Base-by-base conservation (phyloP, 495 filamentous ascomycete species). In the Durotheca rogersii region DNA sequence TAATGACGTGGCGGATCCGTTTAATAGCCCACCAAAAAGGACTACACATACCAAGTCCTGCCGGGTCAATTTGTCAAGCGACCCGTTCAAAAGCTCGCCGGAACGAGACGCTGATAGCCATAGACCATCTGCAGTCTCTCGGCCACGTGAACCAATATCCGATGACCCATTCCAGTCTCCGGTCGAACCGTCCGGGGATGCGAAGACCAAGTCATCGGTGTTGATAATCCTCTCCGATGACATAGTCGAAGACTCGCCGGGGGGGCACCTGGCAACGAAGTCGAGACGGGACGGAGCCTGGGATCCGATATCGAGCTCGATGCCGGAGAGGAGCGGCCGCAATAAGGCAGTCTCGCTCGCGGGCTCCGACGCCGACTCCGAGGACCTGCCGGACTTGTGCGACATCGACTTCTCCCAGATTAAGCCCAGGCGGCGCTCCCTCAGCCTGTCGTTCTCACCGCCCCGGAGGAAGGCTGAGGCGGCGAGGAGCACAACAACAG, bases 251-350 rank as follows among this genome's bases (percentile, higher is more conserved):
- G 18, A 34, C 33, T 15, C 30, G 2, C 14, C 39, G n/a, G 17
- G 32, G 6, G 47, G 57, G 11, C 3, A 16, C 19, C 32, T 25
- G 9, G 11, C 52, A 0, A 55, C 51, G 4, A 44, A 29, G 15
- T 51, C 55, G 7, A 62, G 51, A 12, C 47, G 32, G 25, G 61
- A 62, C n/a, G 53, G 56, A 4, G 61, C 54, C 1, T 77, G 74
- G 74, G 74, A 75, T 56, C 74, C 71, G 0, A 76, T 76, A 39
- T 76, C 73, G 14, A 75, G 72, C 53, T 77, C 74, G 3, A 72
- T 71, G 18, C 71, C 71, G 2, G 65, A 69, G 12, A 44, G 51
- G 5, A 35, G 31, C 4, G 29, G 17, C 7, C 11, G 21, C n/a
- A 47, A 62, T 25, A 41, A 52, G 21, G 25, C 9, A 4, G 23